Evolutionary conservation across 2,329 filamentous ascomycete genomes (phyloP).

Genomic region (Botrytis squamosa): DNA sequence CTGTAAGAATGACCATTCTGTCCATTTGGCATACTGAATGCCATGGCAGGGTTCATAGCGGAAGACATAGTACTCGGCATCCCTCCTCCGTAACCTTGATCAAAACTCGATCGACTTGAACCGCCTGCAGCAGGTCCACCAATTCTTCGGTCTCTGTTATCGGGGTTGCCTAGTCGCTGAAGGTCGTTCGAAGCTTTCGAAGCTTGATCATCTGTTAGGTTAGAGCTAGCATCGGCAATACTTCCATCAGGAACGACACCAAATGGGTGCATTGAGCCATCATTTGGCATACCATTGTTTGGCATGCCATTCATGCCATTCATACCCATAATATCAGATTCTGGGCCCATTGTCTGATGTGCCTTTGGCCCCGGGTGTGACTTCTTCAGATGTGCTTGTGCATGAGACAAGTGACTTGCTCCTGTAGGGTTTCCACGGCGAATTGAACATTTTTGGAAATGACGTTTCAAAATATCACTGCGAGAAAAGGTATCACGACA

Average conservation of each 20-base stretch:
- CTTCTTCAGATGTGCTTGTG: constrained; percentile 85
- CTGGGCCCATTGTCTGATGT: constrained; percentile 53
- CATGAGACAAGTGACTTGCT: constrained; percentile 90
- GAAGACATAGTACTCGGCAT: constrained; percentile 60
- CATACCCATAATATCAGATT: constrained; percentile 48
- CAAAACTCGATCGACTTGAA: constrained; percentile 46
- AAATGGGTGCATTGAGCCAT: constrained; percentile 58
- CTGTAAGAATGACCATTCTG: constrained; percentile 53
- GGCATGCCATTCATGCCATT: constrained; percentile 47
- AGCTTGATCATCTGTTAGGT: constrained; percentile 59
- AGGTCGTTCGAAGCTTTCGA: constrained; percentile 55
- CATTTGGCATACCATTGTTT: constrained; percentile 53
- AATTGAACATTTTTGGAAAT: constrained; percentile 99
- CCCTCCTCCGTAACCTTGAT: constrained; percentile 58
- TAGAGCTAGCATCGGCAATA: constrained; percentile 37
- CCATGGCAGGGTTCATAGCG: constrained; percentile 58
- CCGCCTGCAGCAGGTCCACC: constrained; percentile 52
- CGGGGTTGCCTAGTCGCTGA: constrained; percentile 55
- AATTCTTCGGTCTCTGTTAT: constrained; percentile 58
- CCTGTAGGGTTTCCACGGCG: constrained; percentile 93
- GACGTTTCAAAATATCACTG: constrained; percentile 96
- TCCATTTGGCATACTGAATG: constrained; percentile 61
- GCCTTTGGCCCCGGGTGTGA: constrained; percentile 56
- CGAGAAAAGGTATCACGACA: constrained; percentile 98
- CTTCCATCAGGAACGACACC: constrained; percentile 50